phyloP scores from a whole-genome alignment of 2,329 filamentous ascomycete genomes.

The Conoideocrella luteorostrata region DNA sequence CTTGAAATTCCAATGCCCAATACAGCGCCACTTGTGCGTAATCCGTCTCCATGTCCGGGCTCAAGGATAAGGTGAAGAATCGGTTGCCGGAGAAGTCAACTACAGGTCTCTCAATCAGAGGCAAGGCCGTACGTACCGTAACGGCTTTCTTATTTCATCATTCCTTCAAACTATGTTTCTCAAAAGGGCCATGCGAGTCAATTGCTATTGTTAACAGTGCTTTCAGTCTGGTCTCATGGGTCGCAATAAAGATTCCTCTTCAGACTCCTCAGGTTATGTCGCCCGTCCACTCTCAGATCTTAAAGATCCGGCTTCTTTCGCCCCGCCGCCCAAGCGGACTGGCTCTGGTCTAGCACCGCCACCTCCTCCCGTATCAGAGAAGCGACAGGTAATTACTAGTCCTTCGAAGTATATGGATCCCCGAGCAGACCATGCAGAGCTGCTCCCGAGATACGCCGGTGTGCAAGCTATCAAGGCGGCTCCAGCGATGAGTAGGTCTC shows the following conservation, averaged over 20 bases:
- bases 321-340: slow-evolving; percentile 66
- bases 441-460: slow-evolving; percentile 9
- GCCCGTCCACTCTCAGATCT: slow-evolving; percentile 61
- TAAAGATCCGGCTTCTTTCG: slow-evolving; percentile 71
- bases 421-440: slow-evolving; percentile 13
- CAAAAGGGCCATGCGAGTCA: slow-evolving; percentile 3
- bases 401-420: slow-evolving; percentile 29
- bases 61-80: slow-evolving; percentile 43
- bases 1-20: no score
- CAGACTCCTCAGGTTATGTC: slow-evolving; percentile 25
- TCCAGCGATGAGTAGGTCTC: neutral
- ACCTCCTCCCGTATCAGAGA: slow-evolving; percentile 13
- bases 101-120: slow-evolving; percentile 27
- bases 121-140: slow-evolving; percentile 33
- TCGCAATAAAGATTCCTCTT: slow-evolving; percentile 28
- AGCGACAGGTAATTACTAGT: slow-evolving; percentile 21
- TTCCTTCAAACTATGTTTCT: neutral
- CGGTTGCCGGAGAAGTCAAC: slow-evolving; percentile 46
- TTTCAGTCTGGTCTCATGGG: slow-evolving; percentile 40
- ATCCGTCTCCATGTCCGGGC: slow-evolving; percentile 33
- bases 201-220: neutral
- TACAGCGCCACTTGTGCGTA: neutral
- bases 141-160: slow-evolving; percentile 7
- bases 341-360: slow-evolving; percentile 28
- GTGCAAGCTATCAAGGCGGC: slow-evolving; percentile 1